Percentiles rank a stretch among this genome's conserved stretches.
Conservation (phyloP, 129 eudicot species). For the Pittosporum tobira region DNA sequence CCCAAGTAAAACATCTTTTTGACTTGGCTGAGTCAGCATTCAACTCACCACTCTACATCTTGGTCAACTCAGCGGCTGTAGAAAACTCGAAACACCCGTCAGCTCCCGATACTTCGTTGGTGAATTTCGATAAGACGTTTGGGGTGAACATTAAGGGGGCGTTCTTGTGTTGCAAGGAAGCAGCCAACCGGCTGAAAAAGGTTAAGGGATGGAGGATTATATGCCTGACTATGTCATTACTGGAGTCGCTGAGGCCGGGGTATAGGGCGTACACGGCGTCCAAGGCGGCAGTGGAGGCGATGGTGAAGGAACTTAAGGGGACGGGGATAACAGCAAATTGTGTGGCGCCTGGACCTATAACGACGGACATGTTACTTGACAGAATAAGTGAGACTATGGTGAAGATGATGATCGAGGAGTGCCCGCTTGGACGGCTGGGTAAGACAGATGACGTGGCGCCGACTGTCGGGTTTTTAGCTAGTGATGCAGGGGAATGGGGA, state of each 20-base stretch:
- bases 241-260: slow-evolving; percentile 34
- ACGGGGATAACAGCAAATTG: slow-evolving; percentile 56
- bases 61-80: slow-evolving; percentile 44
- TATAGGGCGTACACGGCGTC: slow-evolving; percentile 54
- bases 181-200: slow-evolving; percentile 30
- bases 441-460: slow-evolving; percentile 43
- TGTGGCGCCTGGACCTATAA: slow-evolving; percentile 58
- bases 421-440: slow-evolving; percentile 39
- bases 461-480: slow-evolving; percentile 48
- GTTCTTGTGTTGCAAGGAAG: slow-evolving; percentile 40
- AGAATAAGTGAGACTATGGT: slow-evolving; percentile 36
- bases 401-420: slow-evolving; percentile 18
- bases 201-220: slow-evolving; percentile 63
- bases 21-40: slow-evolving; percentile 40
- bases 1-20: slow-evolving; percentile 43
- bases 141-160: slow-evolving; percentile 44
- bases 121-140: slow-evolving; percentile 30
- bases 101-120: slow-evolving; percentile 3
- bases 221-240: slow-evolving; percentile 41
- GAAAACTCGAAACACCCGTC: slow-evolving; percentile 29
- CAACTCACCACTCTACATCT: slow-evolving; percentile 20
- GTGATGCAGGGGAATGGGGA: slow-evolving; percentile 59
- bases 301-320: slow-evolving; percentile 68
- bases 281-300: slow-evolving; percentile 69
- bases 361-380: slow-evolving; percentile 43